Conservation (phyloP, 225 moss, liverwort and hornwort genomes). For the Straminergon stramineum region DNA sequence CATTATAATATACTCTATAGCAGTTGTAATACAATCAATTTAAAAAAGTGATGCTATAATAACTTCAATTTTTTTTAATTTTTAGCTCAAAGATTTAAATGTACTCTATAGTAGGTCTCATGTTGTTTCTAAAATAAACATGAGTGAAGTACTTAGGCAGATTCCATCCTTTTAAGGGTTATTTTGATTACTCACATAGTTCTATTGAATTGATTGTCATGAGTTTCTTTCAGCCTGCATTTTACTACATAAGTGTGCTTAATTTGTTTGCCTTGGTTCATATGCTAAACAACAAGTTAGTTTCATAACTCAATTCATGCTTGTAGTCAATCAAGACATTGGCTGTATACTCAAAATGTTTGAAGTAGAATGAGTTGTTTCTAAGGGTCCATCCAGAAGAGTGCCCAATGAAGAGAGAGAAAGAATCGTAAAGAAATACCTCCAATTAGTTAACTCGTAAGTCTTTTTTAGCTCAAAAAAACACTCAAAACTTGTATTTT, state of each 20-base stretch:
- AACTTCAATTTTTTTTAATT: too few species aligned
- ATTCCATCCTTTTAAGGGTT: accelerated
- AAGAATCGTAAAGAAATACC: neutral
- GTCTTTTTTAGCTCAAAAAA: too few species aligned
- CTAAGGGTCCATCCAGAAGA: neutral
- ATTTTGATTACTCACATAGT: neutral
- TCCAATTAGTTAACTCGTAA: neutral
- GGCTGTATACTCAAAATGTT: neutral
- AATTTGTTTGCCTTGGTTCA: accelerated
- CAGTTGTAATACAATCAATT: too few species aligned
- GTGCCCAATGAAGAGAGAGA: neutral
- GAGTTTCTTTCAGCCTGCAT: accelerated
- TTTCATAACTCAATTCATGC: neutral
- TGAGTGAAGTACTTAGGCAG: neutral
- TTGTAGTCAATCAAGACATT: neutral
- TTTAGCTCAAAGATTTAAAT: too few species aligned
- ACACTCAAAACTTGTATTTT: too few species aligned
- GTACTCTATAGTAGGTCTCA: too few species aligned
- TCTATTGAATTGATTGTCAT: neutral
- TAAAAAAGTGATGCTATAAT: too few species aligned
- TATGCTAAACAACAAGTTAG: neutral
- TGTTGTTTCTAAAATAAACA: too few species aligned
- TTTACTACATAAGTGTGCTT: neutral
- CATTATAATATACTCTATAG: too few species aligned
- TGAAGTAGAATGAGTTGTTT: neutral